Conservation (phyloP, 164 flowering plant genomes). For the Macadamia integrifolia region DNA sequence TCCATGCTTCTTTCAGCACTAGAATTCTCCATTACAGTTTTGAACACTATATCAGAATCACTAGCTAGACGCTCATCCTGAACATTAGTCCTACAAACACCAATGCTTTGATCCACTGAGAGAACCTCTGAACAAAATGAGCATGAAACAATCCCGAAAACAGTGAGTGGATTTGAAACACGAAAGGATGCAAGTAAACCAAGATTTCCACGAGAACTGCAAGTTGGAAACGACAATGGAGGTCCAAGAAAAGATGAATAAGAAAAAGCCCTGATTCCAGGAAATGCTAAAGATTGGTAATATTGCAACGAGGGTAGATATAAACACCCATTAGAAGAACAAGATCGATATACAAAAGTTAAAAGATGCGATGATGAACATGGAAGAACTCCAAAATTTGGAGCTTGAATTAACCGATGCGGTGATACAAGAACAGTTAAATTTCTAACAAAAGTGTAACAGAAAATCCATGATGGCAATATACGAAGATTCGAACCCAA, state of each 20-base stretch:
- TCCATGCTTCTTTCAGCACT: constrained; percentile 45
- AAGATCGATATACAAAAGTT: not conserved
- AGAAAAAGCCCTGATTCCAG: not conserved
- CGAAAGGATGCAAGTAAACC: not conserved
- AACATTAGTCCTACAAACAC: not conserved
- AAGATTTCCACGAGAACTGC: not conserved
- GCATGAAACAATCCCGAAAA: constrained; percentile 1
- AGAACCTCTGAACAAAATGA: constrained; percentile 6
- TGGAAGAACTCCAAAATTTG: not conserved
- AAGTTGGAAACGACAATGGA: not conserved
- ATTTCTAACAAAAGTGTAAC: not conserved
- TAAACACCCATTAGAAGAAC: not conserved
- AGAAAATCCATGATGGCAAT: not conserved
- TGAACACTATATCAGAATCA: constrained; percentile 39
- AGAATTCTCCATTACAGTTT: constrained; percentile 33
- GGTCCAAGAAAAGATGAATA: not conserved
- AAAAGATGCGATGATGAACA: constrained; percentile 3
- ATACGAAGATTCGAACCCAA: not conserved
- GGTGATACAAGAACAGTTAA: not conserved
- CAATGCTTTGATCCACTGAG: not conserved
- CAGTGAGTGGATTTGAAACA: not conserved
- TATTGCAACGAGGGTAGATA: not conserved
- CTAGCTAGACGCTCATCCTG: not conserved
- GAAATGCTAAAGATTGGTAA: not conserved
- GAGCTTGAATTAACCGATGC: not conserved